These are phyloP conservation scores for Vitrella brassicaformis DNA, from an alignment of 73 alveolate genomes.

Conservation along the genomic window DNA sequence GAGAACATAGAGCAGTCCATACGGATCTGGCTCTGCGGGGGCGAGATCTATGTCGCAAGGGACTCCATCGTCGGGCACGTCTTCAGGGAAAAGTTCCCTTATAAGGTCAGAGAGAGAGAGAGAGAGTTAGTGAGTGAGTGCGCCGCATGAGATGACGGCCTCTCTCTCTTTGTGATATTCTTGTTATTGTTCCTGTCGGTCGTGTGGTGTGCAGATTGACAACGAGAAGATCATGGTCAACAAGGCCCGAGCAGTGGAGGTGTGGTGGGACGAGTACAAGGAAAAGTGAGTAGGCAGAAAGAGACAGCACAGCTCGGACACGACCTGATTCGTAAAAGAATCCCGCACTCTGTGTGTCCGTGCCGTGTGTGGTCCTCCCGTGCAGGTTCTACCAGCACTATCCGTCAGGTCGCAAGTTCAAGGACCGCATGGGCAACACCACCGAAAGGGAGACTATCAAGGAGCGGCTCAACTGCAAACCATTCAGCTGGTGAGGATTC, in stretches of 20 bases:
- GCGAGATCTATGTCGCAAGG: slow-evolving; percentile 34
- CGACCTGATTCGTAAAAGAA: too few relatives aligned
- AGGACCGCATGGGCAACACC: neutral
- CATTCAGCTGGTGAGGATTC: neutral
- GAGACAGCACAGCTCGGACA: too few relatives aligned
- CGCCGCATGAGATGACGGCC: too few relatives aligned
- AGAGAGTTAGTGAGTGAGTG: too few relatives aligned
- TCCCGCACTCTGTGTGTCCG: too few relatives aligned
- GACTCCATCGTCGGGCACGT: slow-evolving; percentile 34
- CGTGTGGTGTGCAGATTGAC: neutral
- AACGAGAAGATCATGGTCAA: neutral
- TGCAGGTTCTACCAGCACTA: neutral
- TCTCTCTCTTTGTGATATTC: too few relatives aligned
- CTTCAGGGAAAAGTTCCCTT: slow-evolving; percentile 24
- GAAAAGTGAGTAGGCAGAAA: too few relatives aligned
- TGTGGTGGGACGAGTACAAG: neutral
- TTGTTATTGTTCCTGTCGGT: too few relatives aligned
- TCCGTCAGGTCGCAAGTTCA: neutral
- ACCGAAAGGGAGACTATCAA: neutral
- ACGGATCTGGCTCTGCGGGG: slow-evolving; percentile 37
- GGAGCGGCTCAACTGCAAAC: neutral
- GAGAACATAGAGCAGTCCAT: slow-evolving; percentile 41
- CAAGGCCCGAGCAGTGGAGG: neutral
- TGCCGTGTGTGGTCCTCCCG: too few relatives aligned
- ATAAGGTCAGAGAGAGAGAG: slow-evolving; percentile 7